Evolutionary conservation across 805 yeast species (phyloP), one percentile per base, ranked within the genome.

Genomic region (Saturnispora quitensis): DNA sequence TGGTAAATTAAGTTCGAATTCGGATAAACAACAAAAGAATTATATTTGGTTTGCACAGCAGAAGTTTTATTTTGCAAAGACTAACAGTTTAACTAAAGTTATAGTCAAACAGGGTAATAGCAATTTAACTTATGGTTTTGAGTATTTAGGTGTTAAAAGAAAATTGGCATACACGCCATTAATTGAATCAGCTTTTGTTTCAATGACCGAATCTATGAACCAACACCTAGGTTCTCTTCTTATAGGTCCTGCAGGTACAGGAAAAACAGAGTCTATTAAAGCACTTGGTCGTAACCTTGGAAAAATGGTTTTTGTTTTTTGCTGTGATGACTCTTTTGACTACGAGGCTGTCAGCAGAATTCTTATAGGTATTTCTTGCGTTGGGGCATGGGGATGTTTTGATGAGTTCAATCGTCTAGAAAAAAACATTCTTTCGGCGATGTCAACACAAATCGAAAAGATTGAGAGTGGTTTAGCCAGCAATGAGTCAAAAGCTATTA

Each of bases 211-310:
- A 54, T 90, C 97, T 0, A 63, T 89, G 17, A 75, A 78, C 34
- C 88, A 82, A 58, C 76, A 75, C 35, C 70, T 81, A 8, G 98
- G 98, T n/a, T 95, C 96, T 0, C 84, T 95, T 1, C 84, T 95
- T 0, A 81, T 85, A 65, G 98, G 98, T 0, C 97, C 98, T 1
- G 97, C 98, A 2, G 98, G 98, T 42, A 91, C 98, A 0, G 98
- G 98, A 57, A 91, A 91, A 62, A 91, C 98, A 0, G 98, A 91
- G 63, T 76, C 95, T 0, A 75, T 91, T 25, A 91, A 91, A 63
- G 86, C 95, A 0, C 69, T 90, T 31, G 97, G 93, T 1, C 80
- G 80, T 42, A 80, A 79, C 38, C 68, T 91, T 7, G 98, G 98
- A 7, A 75, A 80, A 53, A 78, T 81, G 77, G 96, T 89, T 0